Evolutionary conservation across 306 rosid species (phyloP), one percentile per base, ranked within the genome.

Genomic region (Mimosa pudica): DNA sequence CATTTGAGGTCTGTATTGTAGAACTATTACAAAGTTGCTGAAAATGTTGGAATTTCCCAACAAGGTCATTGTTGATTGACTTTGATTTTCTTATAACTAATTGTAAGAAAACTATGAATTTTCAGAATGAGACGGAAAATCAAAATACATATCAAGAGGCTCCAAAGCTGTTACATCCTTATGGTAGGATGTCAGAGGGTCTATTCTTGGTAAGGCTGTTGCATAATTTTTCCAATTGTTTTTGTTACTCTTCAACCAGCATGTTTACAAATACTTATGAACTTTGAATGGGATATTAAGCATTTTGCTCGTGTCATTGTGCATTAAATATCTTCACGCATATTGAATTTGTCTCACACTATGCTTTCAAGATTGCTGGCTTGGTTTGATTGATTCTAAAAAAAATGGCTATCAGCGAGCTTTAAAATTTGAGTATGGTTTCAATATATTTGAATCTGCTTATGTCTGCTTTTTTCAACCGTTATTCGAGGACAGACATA

Each of bases 161-260:
- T 76, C 90, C 87, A 2, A 96, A 96, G 91, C 77, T 84, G 84
- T 85, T 95, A 77, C 98, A 88, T 81, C 99, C 98, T 30, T 96
- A 96, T 86, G 99, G 91, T 80, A 88, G 96, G 86, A 81, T 90
- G 10, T 91, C 98, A 32, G 99, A 96, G 86, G 89, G 87, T 79
- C 88, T 96, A 74, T 91, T 96, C 85, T 84, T 88, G 81, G 99
- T 93, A 89, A 89, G 86, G 84, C 38, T 83, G 80, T 85, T 32
- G 68, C 62, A 69, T 72, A 44, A 70, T 70, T 60, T 84, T 65
- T 60, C 73, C 36, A 57, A 35, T 42, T 70, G 24, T 69, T 76
- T 76, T 42, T 35, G 58, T 73, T 54, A 58, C 38, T 77, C 75
- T 71, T 83, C 57, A 20, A 70, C 57, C 41, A 20, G 14, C 41